Percentiles rank a stretch among this genome's conserved stretches.
phyloP scores from a whole-genome alignment of 208 protist species.

The Trypanosomatidae sp. region DNA sequence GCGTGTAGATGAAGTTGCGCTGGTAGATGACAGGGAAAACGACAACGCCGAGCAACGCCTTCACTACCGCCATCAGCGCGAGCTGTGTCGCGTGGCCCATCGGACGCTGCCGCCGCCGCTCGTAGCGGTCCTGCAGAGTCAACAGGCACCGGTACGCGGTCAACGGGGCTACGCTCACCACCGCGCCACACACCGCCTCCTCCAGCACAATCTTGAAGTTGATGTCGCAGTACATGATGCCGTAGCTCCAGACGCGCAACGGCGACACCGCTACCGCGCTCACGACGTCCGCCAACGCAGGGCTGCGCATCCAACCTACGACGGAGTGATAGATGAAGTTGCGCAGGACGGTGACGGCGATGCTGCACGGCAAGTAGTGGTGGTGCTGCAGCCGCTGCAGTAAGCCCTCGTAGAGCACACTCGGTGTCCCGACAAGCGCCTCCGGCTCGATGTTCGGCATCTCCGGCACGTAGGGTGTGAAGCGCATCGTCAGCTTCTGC shows the following conservation, averaged over 20 bases:
- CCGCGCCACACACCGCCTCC: constrained; percentile 53
- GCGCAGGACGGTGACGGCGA: constrained; percentile 37
- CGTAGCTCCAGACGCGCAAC: constrained; percentile 66
- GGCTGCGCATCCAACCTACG: constrained; percentile 22
- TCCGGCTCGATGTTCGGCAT: no score
- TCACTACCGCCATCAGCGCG: constrained; percentile 50
- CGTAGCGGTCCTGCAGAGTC: constrained; percentile 33
- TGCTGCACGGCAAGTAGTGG: no score
- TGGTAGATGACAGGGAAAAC: constrained; percentile 71
- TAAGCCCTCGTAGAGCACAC: constrained; percentile 24
- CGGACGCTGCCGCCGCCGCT: no score
- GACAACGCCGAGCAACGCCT: constrained; percentile 53
- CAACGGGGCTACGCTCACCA: constrained; percentile 42
- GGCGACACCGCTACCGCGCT: constrained; percentile 45
- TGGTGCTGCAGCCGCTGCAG: constrained; percentile 16
- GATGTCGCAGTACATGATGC: constrained; percentile 50
- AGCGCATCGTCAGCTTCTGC: constrained; percentile 53
- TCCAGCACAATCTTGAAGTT: constrained; percentile 72
- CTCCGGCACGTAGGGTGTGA: constrained; percentile 47
- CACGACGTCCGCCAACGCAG: constrained; percentile 37
- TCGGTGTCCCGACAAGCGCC: no score
- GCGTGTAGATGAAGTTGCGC: constrained; percentile 52
- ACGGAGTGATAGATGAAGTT: constrained; percentile 69
- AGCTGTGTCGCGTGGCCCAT: no score
- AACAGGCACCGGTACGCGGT: constrained; percentile 39